Conservation (phyloP, 768 basidiomycete genomes). For the Galerina marginata region DNA sequence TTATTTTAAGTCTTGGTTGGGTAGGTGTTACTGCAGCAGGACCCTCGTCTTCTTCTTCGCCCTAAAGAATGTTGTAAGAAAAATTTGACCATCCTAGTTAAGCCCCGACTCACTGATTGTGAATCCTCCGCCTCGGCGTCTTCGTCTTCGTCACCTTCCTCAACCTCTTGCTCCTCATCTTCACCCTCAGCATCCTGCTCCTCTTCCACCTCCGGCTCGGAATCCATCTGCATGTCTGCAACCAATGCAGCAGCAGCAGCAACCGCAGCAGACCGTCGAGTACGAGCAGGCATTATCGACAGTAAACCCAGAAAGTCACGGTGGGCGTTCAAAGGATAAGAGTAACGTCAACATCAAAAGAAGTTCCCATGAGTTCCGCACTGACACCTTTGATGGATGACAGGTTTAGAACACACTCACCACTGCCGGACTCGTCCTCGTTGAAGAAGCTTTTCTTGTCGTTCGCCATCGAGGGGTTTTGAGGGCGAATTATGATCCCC, state of each 20-base stretch:
- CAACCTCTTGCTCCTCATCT: slow-evolving; percentile 39
- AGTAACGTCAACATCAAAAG: slow-evolving; percentile 23
- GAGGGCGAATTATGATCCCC: neutral
- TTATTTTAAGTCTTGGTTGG: slow-evolving; percentile 61
- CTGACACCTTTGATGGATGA: slow-evolving; percentile 21
- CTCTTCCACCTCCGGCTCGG: slow-evolving; percentile 39
- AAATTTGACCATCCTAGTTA: neutral
- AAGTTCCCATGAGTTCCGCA: slow-evolving; percentile 31
- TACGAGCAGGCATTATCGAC: slow-evolving; percentile 35
- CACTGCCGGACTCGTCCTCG: slow-evolving; percentile 23
- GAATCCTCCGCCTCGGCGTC: slow-evolving; percentile 42
- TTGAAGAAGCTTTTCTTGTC: neutral
- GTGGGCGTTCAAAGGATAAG: slow-evolving; percentile 5
- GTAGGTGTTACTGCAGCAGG: slow-evolving; percentile 32
- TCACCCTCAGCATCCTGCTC: slow-evolving; percentile 34
- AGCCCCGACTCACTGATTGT: slow-evolving; percentile 13
- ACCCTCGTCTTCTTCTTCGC: slow-evolving; percentile 30
- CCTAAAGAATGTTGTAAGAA: neutral
- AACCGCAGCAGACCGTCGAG: slow-evolving; percentile 37
- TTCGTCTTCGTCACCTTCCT: slow-evolving; percentile 39
- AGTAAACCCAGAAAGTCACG: slow-evolving; percentile 2
- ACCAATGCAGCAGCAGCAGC: slow-evolving; percentile 33
- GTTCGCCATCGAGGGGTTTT: neutral
- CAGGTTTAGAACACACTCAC: slow-evolving; percentile 27
- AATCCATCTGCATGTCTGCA: slow-evolving; percentile 40